Evolutionary conservation across 192 early-diverging fungal genomes (phyloP), one percentile per base, ranked within the genome.

Genomic region (Jimgerdemannia flammicorona): DNA sequence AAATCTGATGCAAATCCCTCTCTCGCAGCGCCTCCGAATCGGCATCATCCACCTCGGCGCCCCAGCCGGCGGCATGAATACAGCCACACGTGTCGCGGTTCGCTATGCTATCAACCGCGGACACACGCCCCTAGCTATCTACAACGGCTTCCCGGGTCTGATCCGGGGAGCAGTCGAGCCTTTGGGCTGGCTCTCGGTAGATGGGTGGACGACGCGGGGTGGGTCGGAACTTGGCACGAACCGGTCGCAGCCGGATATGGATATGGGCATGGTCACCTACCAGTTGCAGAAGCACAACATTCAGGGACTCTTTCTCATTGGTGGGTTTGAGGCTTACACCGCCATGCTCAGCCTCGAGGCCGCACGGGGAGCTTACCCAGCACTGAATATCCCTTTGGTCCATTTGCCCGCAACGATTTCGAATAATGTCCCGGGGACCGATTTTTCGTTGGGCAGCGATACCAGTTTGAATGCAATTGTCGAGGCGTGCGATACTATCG

Each of bases 361-460:
- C 20, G 89, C 87, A 63, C 84, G 97, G 64, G n/a, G 73, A 4
- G 81, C 90, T 76, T 99, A 96, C 78, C 97, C 97, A 54, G 93
- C 95, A 3, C 93, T 99, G 80, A 91, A 93, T 77, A 98, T 99
- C 76, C 97, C 97, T 1, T 96, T 98, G 84, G 88, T 93, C 29
- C 88, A 94, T 71, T 84, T 99, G 7, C 97, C 97, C 4, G 97
- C 97, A 11, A 99, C 97, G 1, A 91, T 99, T 72, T 95, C 93
- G 43, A 99, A 99, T 86, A 99, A 99, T 78, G 96, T 99, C 10
- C 97, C 97, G 3, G 97, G 96, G 14, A 98, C 97, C 0, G 96
- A 99, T 79, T 96, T 87, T 78, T 96, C 94, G 69, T 84, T 99
- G 74, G 97, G 97, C 17, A 87, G 90, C n/a, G 97, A 99, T 74